A percentile compares a stretch with the other conserved stretches of the same genome.
phyloP scores from a whole-genome alignment of 164 flowering plant species.

The Stephania cephalantha region DNA sequence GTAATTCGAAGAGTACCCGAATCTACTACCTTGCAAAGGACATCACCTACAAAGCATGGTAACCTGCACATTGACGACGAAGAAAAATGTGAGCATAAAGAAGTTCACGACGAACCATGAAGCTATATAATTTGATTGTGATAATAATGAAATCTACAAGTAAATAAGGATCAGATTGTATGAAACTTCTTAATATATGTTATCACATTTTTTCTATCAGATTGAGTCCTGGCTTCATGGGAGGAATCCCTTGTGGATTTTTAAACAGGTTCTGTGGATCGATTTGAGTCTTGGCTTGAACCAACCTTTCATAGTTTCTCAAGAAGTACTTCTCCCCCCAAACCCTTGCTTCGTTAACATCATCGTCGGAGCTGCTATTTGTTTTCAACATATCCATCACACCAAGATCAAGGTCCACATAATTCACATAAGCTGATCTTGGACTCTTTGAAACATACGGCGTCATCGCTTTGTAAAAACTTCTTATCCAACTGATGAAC shows the following conservation, averaged over 20 bases:
- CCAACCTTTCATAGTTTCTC: slow-evolving; percentile 46
- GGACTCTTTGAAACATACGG: slow-evolving; percentile 19
- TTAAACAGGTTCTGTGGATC: slow-evolving; percentile 45
- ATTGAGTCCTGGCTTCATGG: slow-evolving; percentile 10
- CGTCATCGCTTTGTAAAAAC: slow-evolving; percentile 21
- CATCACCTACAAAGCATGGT: neutral
- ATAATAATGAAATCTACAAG: neutral
- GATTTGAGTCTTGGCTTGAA: slow-evolving; percentile 35
- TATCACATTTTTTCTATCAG: neutral
- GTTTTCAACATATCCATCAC: slow-evolving; percentile 6
- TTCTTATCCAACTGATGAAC: slow-evolving; percentile 19
- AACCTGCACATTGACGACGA: neutral
- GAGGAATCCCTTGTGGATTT: slow-evolving; percentile 54
- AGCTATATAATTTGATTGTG: too few relatives aligned
- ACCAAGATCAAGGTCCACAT: slow-evolving; percentile 33
- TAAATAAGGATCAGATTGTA: neutral
- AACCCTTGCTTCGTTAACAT: slow-evolving; percentile 28
- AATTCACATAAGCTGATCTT: slow-evolving; percentile 28
- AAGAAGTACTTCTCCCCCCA: slow-evolving; percentile 69
- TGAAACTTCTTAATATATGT: neutral
- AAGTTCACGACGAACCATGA: neutral
- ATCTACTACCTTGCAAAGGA: neutral
- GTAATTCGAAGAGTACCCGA: neutral
- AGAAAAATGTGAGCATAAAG: neutral
- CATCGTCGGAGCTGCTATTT: neutral